Evolutionary conservation across 1,284 basidiomycete genomes (phyloP).

Genomic region (Ganoderma lucidum): DNA sequence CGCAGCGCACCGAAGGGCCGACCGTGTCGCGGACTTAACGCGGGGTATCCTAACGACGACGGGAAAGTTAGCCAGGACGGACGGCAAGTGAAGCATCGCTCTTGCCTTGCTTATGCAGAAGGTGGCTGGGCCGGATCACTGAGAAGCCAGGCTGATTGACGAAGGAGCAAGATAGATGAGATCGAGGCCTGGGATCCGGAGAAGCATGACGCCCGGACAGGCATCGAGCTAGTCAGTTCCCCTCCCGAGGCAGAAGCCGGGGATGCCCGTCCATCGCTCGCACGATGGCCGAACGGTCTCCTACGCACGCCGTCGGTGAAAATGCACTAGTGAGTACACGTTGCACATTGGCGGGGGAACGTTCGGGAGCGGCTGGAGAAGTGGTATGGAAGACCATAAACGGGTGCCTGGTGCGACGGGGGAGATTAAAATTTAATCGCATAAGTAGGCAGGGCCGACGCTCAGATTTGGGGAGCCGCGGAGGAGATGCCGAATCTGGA

Average conservation of each 20-base stretch:
- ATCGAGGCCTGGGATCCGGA: constrained; percentile 4
- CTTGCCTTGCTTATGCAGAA: background rate
- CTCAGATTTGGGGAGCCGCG: background rate
- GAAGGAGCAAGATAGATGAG: constrained; percentile 8
- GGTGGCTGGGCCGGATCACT: background rate
- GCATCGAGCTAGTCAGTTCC: constrained; percentile 6
- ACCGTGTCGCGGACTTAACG: background rate
- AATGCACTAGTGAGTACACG: background rate
- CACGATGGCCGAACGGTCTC: background rate
- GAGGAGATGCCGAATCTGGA: background rate
- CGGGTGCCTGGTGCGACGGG: constrained; percentile 2
- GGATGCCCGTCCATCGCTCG: background rate
- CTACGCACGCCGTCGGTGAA: background rate
- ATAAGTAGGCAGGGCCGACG: background rate
- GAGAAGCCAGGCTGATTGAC: constrained; percentile 7
- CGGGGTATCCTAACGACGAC: constrained; percentile 2
- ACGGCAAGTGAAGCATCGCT: background rate
- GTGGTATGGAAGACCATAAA: background rate
- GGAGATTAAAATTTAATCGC: background rate
- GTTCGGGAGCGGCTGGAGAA: background rate
- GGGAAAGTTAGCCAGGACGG: background rate
- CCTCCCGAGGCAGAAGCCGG: background rate
- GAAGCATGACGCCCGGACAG: constrained; percentile 1
- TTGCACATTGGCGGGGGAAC: background rate
- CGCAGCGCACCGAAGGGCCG: background rate